These are phyloP conservation scores for Tuber brumale DNA, from an alignment of 495 filamentous ascomycete genomes.

Conservation along the genomic window DNA sequence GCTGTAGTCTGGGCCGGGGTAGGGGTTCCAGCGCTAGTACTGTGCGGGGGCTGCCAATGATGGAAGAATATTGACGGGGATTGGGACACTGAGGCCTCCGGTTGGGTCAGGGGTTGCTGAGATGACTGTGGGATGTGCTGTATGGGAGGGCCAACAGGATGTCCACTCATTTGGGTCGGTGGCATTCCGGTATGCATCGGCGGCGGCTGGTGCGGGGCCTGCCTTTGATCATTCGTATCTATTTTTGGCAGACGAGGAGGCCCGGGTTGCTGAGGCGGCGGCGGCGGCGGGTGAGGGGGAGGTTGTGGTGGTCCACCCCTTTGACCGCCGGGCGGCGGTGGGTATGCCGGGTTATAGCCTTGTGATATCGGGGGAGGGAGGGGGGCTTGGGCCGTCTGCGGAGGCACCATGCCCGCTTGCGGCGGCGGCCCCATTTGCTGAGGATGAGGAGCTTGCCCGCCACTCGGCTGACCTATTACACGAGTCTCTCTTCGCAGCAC, in stretches of 20 bases:
- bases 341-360: slow-evolving; percentile 43
- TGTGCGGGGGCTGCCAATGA: slow-evolving; percentile 77
- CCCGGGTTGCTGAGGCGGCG: slow-evolving; percentile 42
- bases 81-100: slow-evolving; percentile 18
- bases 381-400: slow-evolving; percentile 28
- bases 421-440: slow-evolving; percentile 42
- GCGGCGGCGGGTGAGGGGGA: slow-evolving; percentile 36
- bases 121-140: slow-evolving; percentile 52
- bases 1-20: slow-evolving; percentile 56
- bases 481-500: slow-evolving; percentile 47
- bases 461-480: slow-evolving; percentile 41
- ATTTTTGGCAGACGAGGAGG: slow-evolving; percentile 45
- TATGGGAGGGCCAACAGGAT: slow-evolving; percentile 40
- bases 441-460: slow-evolving; percentile 29
- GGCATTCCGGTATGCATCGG: slow-evolving; percentile 45
- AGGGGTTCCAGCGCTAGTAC: slow-evolving; percentile 48
- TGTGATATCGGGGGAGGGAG: slow-evolving; percentile 15
- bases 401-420: slow-evolving; percentile 27
- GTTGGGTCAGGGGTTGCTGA: slow-evolving; percentile 51
- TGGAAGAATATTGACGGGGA: slow-evolving; percentile 79
- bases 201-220: slow-evolving; percentile 50
- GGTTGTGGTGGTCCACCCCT: slow-evolving; percentile 42
- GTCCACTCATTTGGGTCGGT: slow-evolving; percentile 23
- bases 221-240: slow-evolving; percentile 49
- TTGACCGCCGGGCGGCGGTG: slow-evolving; percentile 37